Evolutionary conservation across 371 early-diverging fungal genomes (phyloP).

Genomic region (Lichtheimia ramosa): DNA sequence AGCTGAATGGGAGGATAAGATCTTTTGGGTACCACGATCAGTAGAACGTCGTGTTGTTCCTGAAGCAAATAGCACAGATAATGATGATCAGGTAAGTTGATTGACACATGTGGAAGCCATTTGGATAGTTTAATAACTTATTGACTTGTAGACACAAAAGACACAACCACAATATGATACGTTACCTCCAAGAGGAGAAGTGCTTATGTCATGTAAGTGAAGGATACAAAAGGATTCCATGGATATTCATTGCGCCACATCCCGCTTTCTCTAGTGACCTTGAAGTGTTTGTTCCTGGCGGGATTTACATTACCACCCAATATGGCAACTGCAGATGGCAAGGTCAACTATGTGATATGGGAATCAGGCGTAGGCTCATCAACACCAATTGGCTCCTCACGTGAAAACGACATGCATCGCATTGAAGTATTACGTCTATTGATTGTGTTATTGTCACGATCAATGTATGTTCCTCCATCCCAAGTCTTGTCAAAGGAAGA

Average conservation of each 20-base stretch:
- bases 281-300: conserved; percentile 64
- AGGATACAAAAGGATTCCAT: not conserved
- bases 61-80: not conserved
- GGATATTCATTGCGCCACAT: no score
- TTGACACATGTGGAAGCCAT: not conserved
- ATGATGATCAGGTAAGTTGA: not conserved
- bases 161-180: conserved; percentile 31
- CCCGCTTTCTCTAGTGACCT: conserved; percentile 22
- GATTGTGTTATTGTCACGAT: conserved; percentile 70
- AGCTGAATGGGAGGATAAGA: conserved; percentile 58
- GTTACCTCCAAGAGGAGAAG: conserved; percentile 33
- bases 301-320: conserved; percentile 79
- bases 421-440: conserved; percentile 79
- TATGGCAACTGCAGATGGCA: conserved; percentile 37
- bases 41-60: conserved; percentile 20
- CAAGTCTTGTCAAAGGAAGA: conserved; percentile 59
- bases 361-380: conserved; percentile 74
- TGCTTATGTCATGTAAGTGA: conserved; percentile 30
- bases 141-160: conserved; percentile 9
- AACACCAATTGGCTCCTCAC: conserved; percentile 67
- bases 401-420: conserved; percentile 67
- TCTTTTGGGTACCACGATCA: conserved; percentile 69
- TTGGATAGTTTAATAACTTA: not conserved
- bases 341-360: conserved; percentile 81
- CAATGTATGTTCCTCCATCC: conserved; percentile 77